phyloP scores from a whole-genome alignment of 345 rosid species.

The Brassica rapa region DNA sequence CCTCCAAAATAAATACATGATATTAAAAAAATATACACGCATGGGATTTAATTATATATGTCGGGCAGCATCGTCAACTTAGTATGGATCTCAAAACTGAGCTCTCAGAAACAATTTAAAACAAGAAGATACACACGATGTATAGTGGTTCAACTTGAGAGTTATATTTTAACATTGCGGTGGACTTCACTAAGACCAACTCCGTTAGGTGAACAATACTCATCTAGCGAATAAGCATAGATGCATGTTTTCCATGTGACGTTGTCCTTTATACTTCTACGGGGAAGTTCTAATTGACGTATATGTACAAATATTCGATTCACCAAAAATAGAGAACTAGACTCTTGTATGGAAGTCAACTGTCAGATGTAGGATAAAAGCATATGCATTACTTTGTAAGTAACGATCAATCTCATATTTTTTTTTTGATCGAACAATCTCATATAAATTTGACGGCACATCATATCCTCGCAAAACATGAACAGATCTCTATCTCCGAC shows the following conservation, averaged over 20 bases:
- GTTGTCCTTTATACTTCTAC: background rate
- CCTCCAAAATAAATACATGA: background rate
- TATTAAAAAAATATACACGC: background rate
- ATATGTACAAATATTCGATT: constrained; percentile 24
- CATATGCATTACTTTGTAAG: constrained; percentile 10
- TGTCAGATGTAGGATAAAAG: constrained; percentile 24
- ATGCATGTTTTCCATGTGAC: constrained; percentile 20
- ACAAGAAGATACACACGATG: background rate
- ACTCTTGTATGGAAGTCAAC: constrained; percentile 31
- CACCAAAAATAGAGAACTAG: constrained; percentile 25
- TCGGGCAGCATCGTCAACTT: background rate
- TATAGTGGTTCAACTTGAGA: background rate
- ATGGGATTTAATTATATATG: background rate
- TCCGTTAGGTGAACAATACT: constrained; percentile 7
- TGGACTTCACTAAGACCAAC: background rate
- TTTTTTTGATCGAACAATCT: background rate
- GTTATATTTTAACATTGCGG: background rate
- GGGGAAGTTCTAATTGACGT: constrained; percentile 5
- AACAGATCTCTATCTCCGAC: constrained; percentile 12
- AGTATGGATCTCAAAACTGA: background rate
- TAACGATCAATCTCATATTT: constrained; percentile 12
- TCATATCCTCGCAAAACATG: constrained; percentile 25
- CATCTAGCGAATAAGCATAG: constrained; percentile 7
- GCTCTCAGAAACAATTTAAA: background rate
- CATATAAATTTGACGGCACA: constrained; percentile 15